phyloP scores from a whole-genome alignment of 305 asterid genomes.

The Fraxinus albicans region DNA sequence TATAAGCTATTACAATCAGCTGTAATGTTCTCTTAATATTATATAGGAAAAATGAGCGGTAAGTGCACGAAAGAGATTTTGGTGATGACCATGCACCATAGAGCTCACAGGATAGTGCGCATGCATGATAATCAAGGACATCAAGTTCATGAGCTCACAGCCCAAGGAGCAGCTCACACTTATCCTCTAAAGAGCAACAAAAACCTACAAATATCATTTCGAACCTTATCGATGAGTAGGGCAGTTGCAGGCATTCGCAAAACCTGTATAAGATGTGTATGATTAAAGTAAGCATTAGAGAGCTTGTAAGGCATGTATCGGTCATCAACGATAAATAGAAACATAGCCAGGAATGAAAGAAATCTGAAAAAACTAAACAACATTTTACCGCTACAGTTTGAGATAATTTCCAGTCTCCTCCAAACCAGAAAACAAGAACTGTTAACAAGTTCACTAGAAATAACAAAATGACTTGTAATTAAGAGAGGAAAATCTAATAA shows the following conservation, averaged over 20 bases:
- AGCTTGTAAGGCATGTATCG: background rate
- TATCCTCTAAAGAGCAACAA: background rate
- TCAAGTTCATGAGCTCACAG: conserved; percentile 14
- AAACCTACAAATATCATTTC: conserved; percentile 10
- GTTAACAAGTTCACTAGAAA: background rate
- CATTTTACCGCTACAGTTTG: background rate
- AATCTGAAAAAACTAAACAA: background rate
- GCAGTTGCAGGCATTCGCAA: conserved; percentile 69
- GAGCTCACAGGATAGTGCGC: background rate
- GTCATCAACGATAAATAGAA: conserved; percentile 5
- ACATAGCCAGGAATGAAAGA: background rate
- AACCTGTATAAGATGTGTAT: conserved; percentile 51
- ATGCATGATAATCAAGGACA: conserved; percentile 17
- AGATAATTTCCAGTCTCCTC: background rate
- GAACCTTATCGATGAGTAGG: conserved; percentile 75
- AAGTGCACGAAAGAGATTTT: background rate
- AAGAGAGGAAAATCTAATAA: background rate
- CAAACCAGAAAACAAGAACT: background rate
- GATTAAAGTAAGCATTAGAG: conserved; percentile 25
- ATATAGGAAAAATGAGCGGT: background rate
- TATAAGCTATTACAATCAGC: background rate
- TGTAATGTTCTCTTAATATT: conserved; percentile 9
- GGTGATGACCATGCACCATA: background rate
- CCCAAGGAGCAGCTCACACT: background rate
- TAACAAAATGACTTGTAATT: background rate